Evolutionary conservation across 2,329 filamentous ascomycete species (phyloP), one percentile per base, ranked within the genome.

Genomic region (Neurospora crassa): DNA sequence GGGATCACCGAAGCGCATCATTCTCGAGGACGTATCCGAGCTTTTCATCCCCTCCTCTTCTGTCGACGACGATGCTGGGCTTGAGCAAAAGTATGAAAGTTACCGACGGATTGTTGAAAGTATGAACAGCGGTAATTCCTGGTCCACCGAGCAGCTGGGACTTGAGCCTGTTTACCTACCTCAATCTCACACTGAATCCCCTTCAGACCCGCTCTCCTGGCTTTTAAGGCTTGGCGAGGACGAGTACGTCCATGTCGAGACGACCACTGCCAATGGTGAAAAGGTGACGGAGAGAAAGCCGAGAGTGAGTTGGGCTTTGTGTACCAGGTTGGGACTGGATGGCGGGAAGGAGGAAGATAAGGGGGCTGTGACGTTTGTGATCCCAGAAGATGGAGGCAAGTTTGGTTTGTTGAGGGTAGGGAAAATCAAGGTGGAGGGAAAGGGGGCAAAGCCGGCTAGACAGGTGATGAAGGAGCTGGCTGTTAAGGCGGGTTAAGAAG

Each of bases 21-120:
- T 86, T 53, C 73, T 87, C 5, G 77, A 80, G 34, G 78, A 81
- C 14, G 74, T 79, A 0, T 77, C 78, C 70, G 73, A 74, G 1
- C 74, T 78, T 59, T 53, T 20, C 72, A 8, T 37, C 34, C 7
- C 34, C 6, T 71, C 34, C 40, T 29, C 45, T 40, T 40, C 37
- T 53, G n/a, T n/a, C n/a, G 20, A 24, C 8, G 20, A 24, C 8
- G 45, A 24, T 45, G 8, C 8, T 20, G n/a, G 43, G n/a, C 11
- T 24, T 6, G n/a, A 47, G n/a, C 3, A 24, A 12, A n/a, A 5
- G 14, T 47, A 47, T 47, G n/a, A 20, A 12, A n/a, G 10, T 8
- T 45, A 45, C 8, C 42, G 4, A 45, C 18, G 43, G n/a, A 1
- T 45, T 8, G 10, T 45, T 3, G 8, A 45, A 18, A 8, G 4